These are phyloP conservation scores for Haplosporangium sp. DNA, from an alignment of 371 early-diverging fungal genomes.

Conservation along the genomic window DNA sequence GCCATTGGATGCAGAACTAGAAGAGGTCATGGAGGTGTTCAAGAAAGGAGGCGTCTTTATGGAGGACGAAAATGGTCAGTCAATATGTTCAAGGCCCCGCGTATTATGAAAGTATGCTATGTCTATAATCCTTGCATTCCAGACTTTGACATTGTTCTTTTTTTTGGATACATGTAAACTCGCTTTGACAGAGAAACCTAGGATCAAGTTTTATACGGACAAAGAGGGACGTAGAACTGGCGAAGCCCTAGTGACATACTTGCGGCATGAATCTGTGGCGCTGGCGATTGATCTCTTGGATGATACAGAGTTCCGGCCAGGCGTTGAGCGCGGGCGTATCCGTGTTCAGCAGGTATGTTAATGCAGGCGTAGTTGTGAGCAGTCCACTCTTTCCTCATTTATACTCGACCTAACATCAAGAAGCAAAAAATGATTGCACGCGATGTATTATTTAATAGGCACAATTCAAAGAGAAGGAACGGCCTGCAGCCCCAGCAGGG, in stretches of 20 bases:
- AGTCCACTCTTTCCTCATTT: not conserved
- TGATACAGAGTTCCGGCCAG: constrained; percentile 82
- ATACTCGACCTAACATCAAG: not conserved
- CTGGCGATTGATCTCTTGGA: constrained; percentile 88
- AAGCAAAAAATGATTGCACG: not conserved
- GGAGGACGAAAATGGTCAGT: constrained; percentile 71
- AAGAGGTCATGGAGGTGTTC: constrained; percentile 83
- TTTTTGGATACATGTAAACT: not conserved
- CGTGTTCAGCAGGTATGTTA: constrained; percentile 71
- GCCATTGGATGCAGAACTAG: constrained; percentile 82
- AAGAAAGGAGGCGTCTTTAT: constrained; percentile 91
- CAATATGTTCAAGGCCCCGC: no score
- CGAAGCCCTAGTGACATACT: constrained; percentile 91
- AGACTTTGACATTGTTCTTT: not conserved
- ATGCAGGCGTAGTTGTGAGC: no score
- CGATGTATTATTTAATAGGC: constrained; percentile 60
- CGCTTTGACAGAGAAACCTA: constrained; percentile 72
- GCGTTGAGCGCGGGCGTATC: constrained; percentile 68
- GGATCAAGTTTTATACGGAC: constrained; percentile 90
- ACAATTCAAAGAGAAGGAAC: constrained; percentile 74
- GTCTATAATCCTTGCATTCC: no score
- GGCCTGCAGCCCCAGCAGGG: constrained; percentile 23
- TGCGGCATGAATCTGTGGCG: constrained; percentile 89
- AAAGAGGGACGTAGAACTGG: constrained; percentile 80
- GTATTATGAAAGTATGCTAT: not conserved